phyloP scores from a whole-genome alignment of 1,139 yeast species.

The Pichia sp. region DNA sequence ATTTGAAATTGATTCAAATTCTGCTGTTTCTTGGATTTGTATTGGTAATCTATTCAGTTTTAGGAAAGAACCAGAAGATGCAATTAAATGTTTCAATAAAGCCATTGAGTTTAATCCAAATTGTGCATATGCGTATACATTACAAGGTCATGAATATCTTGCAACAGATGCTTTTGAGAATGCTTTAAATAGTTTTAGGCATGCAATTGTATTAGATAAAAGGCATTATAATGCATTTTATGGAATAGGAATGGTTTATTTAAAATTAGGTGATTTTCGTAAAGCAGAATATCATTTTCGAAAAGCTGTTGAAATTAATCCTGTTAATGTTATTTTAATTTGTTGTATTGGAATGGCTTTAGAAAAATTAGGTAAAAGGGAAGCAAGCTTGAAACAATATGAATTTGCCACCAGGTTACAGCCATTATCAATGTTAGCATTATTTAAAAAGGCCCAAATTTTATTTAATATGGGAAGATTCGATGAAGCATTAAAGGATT shows the following conservation, averaged over 20 bases:
- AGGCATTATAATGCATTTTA: conserved; percentile 93
- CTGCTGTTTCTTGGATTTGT: conserved; percentile 89
- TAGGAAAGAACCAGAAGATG: conserved; percentile 82
- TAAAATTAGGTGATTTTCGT: conserved; percentile 76
- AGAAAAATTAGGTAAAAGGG: conserved; percentile 65
- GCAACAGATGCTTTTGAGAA: conserved; percentile 86
- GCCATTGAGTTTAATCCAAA: conserved; percentile 59
- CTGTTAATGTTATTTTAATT: conserved; percentile 80
- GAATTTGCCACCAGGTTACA: conserved; percentile 79
- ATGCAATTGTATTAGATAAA: conserved; percentile 69
- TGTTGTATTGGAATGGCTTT: conserved; percentile 95
- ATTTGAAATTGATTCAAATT: conserved; percentile 48
- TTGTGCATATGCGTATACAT: conserved; percentile 84
- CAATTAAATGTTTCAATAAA: conserved; percentile 78
- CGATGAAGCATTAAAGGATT: conserved; percentile 65
- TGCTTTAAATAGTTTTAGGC: conserved; percentile 79
- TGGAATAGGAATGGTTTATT: conserved; percentile 92
- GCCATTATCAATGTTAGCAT: conserved; percentile 79
- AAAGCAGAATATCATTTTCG: conserved; percentile 85
- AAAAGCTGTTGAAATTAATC: conserved; percentile 83
- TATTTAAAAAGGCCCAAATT: conserved; percentile 84
- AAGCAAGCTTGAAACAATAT: conserved; percentile 75
- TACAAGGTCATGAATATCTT: conserved; percentile 90
- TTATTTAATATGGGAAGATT: conserved; percentile 67
- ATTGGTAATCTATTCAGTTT: conserved; percentile 86